Conservation (phyloP, 352 stramenopile species). For the Pythium monospermum region DNA sequence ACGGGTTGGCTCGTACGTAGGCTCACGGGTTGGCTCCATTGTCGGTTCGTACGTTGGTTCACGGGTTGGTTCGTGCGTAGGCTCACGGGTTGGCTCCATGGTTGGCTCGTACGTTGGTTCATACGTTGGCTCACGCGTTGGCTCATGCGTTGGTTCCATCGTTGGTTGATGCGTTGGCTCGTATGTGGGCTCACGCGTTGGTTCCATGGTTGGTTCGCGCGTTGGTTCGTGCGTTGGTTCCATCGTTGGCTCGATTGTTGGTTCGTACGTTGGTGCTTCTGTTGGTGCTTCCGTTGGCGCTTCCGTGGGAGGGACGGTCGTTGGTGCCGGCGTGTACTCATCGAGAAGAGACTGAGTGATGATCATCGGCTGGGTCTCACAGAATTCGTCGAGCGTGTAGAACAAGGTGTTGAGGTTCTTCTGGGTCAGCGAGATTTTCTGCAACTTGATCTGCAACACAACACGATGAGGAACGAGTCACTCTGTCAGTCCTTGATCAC, state of each 20-base stretch:
- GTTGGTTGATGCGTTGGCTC: constrained; percentile 1
- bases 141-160: background rate
- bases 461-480: background rate
- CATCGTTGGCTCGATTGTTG: constrained; percentile 1
- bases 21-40: background rate
- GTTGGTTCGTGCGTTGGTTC: background rate
- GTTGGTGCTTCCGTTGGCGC: constrained; percentile 1
- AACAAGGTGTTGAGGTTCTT: constrained; percentile 31
- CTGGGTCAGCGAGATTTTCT: constrained; percentile 20
- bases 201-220: background rate
- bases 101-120: background rate
- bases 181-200: background rate
- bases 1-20: background rate
- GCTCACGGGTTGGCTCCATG: background rate
- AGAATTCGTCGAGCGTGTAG: constrained; percentile 38
- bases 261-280: background rate
- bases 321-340: constrained; percentile 22
- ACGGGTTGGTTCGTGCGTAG: background rate
- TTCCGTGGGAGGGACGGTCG: background rate
- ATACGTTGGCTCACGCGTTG: background rate
- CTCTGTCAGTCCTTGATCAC: background rate
- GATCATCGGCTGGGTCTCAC: constrained; percentile 24
- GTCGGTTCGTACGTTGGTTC: background rate
- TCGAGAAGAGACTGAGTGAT: constrained; percentile 27
- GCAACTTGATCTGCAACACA: constrained; percentile 24